Conservation (phyloP, 1,139 yeast species). For the Wickerhamiella infanticola region DNA sequence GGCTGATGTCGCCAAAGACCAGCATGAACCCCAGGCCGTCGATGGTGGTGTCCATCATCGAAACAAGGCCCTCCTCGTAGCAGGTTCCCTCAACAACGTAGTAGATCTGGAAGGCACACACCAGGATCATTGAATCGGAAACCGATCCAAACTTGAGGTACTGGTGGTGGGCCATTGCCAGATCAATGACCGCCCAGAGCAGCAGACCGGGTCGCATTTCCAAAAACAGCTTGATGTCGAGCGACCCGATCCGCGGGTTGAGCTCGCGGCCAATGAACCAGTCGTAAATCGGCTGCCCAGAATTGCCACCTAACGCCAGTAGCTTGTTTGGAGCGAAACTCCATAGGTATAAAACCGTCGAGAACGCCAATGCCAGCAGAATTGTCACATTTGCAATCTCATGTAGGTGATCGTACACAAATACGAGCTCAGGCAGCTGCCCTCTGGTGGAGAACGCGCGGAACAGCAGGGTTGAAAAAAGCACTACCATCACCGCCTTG, state of each 20-base stretch:
- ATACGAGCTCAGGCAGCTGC: constrained; percentile 64
- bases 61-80: constrained; percentile 74
- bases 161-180: constrained; percentile 71
- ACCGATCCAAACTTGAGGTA: constrained; percentile 45
- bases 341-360: constrained; percentile 46
- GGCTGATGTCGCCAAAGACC: constrained; percentile 80
- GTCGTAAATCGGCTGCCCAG: constrained; percentile 62
- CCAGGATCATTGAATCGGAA: constrained; percentile 57
- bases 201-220: constrained; percentile 92
- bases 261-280: constrained; percentile 97
- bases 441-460: constrained; percentile 39
- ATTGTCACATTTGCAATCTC: constrained; percentile 50
- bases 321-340: constrained; percentile 49
- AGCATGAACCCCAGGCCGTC: constrained; percentile 97
- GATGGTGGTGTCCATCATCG: constrained; percentile 92
- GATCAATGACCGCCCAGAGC: constrained; percentile 66
- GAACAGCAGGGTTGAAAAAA: constrained; percentile 33
- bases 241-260: constrained; percentile 73
- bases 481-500: constrained; percentile 34
- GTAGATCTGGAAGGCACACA: constrained; percentile 56
- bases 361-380: constrained; percentile 45
- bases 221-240: constrained; percentile 83
- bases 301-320: constrained; percentile 75
- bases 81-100: constrained; percentile 85
- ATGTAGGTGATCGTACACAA: constrained; percentile 51